These are phyloP conservation scores for Ophiostoma perfectum DNA, from an alignment of 2,329 filamentous ascomycete genomes.

Conservation along the genomic window DNA sequence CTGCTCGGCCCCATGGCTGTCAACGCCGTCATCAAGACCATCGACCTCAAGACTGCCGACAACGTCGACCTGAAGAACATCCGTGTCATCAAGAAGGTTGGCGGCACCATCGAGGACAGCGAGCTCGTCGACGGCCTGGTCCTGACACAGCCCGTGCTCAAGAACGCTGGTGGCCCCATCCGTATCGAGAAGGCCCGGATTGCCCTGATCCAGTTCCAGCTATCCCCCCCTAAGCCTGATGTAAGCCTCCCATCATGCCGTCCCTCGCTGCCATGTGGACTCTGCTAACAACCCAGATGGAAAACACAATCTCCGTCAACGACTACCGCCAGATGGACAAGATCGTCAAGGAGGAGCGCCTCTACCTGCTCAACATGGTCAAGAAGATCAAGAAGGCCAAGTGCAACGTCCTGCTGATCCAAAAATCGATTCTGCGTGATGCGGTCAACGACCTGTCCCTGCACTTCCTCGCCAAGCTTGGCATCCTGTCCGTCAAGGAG, in stretches of 20 bases:
- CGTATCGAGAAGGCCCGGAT: conserved; percentile 97
- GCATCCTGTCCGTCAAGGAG: conserved; percentile 93
- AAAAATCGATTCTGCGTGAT: conserved; percentile 96
- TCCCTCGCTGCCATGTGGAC: conserved; percentile 14
- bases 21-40: conserved; percentile 90
- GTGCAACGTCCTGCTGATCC: conserved; percentile 96
- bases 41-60: conserved; percentile 90
- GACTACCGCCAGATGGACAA: conserved; percentile 99
- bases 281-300: conserved; percentile 59
- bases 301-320: conserved; percentile 98
- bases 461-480: conserved; percentile 95
- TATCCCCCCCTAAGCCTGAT: conserved; percentile 96
- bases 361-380: conserved; percentile 96
- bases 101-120: conserved; percentile 96
- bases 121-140: conserved; percentile 95
- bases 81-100: conserved; percentile 93
- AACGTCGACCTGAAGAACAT: conserved; percentile 98
- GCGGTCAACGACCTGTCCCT: conserved; percentile 96
- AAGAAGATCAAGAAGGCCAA: conserved; percentile 99
- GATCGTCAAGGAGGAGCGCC: conserved; percentile 97
- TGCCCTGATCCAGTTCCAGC: conserved; percentile 95
- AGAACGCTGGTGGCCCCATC: conserved; percentile 83
- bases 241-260: conserved; percentile 40
- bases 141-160: conserved; percentile 85
- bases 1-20: conserved; percentile 96